Conservation (phyloP, 1,139 yeast genomes). For the Suhomyces bolitotheri region DNA sequence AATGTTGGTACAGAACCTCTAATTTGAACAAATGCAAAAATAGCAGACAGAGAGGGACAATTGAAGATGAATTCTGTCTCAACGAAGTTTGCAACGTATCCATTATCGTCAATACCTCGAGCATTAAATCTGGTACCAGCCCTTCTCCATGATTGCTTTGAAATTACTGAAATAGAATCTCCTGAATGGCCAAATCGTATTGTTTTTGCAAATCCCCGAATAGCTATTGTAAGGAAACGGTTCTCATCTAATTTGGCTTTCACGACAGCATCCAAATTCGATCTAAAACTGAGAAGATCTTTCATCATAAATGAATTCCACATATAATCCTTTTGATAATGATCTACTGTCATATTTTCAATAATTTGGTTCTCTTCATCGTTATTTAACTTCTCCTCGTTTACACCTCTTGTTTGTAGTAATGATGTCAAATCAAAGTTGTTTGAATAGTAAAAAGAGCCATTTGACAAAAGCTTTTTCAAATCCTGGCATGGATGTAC, state of each 20-base stretch:
- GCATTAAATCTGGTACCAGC: conserved; percentile 96
- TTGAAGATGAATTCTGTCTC: conserved; percentile 78
- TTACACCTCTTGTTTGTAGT: conserved; percentile 70
- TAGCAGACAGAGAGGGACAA: conserved; percentile 36
- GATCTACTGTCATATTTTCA: conserved; percentile 37
- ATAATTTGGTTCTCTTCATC: conserved; percentile 27
- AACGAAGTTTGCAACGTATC: conserved; percentile 93
- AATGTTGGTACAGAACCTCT: conserved; percentile 95
- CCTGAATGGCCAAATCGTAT: conserved; percentile 49
- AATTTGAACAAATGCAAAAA: conserved; percentile 80
- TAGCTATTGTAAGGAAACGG: conserved; percentile 84
- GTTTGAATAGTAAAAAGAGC: conserved; percentile 88
- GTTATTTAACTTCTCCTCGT: conserved; percentile 19
- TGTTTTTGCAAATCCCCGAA: conserved; percentile 92
- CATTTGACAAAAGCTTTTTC: conserved; percentile 75
- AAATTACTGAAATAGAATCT: conserved; percentile 74
- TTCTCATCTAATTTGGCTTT: conserved; percentile 66
- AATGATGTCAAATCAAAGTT: conserved; percentile 89
- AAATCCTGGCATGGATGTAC: conserved; percentile 87
- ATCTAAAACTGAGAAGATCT: conserved; percentile 73
- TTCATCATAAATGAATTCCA: conserved; percentile 94
- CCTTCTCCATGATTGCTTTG: conserved; percentile 92
- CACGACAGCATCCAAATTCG: conserved; percentile 62
- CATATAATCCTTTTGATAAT: conserved; percentile 83
- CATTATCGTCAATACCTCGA: conserved; percentile 94